These are phyloP conservation scores for Nelumbo lutea DNA, from an alignment of 164 flowering plant genomes.

Conservation along the genomic window DNA sequence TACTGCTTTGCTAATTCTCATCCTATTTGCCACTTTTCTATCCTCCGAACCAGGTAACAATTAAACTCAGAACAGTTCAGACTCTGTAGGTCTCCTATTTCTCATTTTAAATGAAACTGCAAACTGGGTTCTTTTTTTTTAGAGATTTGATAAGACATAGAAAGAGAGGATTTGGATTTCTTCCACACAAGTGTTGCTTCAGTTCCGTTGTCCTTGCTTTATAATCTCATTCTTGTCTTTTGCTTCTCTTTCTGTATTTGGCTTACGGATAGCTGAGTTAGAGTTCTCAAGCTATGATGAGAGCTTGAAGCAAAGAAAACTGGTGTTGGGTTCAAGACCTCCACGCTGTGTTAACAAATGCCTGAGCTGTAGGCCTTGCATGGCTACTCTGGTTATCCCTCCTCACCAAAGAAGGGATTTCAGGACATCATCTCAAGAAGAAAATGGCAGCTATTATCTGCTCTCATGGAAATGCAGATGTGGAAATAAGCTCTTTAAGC, in stretches of 20 bases:
- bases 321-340: slow-evolving; percentile 75
- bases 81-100: neutral
- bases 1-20: slow-evolving; percentile 18
- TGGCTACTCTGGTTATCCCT: slow-evolving; percentile 55
- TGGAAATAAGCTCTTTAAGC: slow-evolving; percentile 60
- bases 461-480: slow-evolving; percentile 82
- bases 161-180: neutral
- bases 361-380: slow-evolving; percentile 69
- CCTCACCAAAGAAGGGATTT: slow-evolving; percentile 29
- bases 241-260: neutral
- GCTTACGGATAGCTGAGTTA: slow-evolving; percentile 12
- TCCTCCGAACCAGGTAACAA: slow-evolving; percentile 32
- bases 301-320: slow-evolving; percentile 25
- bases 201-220: neutral
- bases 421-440: slow-evolving; percentile 14
- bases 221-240: neutral
- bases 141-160: neutral
- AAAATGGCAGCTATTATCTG: slow-evolving; percentile 61
- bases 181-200: neutral
- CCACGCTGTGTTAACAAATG: slow-evolving; percentile 71
- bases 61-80: neutral
- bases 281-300: slow-evolving; percentile 6
- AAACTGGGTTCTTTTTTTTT: slow-evolving; percentile 6
- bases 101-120: slow-evolving; percentile 2
- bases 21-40: slow-evolving; percentile 25